These are phyloP conservation scores for Thermothelomyces thermophilus DNA, from an alignment of 2,329 filamentous ascomycete genomes.

Conservation along the genomic window DNA sequence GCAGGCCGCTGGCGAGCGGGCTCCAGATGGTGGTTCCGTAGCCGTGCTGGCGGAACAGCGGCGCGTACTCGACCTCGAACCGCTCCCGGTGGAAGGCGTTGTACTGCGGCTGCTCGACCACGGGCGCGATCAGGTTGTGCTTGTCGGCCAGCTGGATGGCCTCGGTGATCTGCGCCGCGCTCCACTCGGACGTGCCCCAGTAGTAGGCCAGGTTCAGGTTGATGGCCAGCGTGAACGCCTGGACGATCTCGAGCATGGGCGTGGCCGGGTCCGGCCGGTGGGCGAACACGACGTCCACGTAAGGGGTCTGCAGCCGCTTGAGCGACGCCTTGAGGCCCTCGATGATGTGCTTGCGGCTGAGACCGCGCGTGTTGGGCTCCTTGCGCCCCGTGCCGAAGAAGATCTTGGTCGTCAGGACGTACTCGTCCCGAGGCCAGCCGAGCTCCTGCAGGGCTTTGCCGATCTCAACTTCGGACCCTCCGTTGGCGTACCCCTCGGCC, in stretches of 20 bases:
- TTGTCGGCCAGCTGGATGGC: conserved; percentile 47
- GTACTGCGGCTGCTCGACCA: conserved; percentile 48
- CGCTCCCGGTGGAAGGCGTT: conserved; percentile 55
- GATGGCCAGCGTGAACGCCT: conserved; percentile 40
- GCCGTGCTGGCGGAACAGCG: conserved; percentile 49
- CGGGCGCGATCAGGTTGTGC: conserved; percentile 52
- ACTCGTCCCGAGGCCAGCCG: conserved; percentile 47
- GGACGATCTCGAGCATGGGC: conserved; percentile 56
- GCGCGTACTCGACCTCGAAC: conserved; percentile 55
- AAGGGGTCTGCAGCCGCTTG: conserved; percentile 52
- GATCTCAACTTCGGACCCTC: conserved; percentile 45
- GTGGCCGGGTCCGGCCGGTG: conserved; percentile 52
- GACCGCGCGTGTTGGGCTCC: conserved; percentile 49
- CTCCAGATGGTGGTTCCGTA: conserved; percentile 51
- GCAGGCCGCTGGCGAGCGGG: conserved; percentile 48
- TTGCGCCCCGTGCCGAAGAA: conserved; percentile 48
- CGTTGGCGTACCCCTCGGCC: conserved; percentile 43
- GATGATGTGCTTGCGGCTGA: conserved; percentile 44
- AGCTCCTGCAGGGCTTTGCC: conserved; percentile 46
- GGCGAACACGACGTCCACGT: conserved; percentile 58
- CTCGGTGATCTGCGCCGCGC: conserved; percentile 51
- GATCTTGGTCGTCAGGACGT: conserved; percentile 47
- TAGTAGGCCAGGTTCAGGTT: conserved; percentile 56
- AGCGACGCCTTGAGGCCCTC: conserved; percentile 54
- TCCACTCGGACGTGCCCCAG: conserved; percentile 59